Evolutionary conservation across 768 basidiomycete genomes (phyloP), one percentile per base, ranked within the genome.

Genomic region (Clitopilus passeckerianus): DNA sequence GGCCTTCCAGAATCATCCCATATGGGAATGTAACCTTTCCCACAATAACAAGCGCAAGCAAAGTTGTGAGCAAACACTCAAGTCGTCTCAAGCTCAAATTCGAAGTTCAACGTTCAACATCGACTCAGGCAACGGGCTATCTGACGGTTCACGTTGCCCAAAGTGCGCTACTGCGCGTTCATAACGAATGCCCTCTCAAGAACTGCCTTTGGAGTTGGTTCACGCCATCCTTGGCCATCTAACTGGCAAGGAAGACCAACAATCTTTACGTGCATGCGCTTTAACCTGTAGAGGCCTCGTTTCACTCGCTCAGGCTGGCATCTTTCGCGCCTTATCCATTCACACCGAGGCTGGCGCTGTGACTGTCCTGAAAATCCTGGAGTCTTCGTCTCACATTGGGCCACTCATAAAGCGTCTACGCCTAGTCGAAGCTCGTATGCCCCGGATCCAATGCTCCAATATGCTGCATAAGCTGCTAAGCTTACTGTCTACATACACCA

Each of bases 401-500:
- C 18, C 35, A 33, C 60, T 59, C 18, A 56, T 64, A 59, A 60
- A 59, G 37, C 57, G 56, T 37, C 35, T 64, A n/a, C 18, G 53
- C 23, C 27, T 62, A 18, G 18, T 30, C 14, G 61, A 64, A 24
- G 46, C 57, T 53, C 56, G 56, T 16, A 57, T 14, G 35, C 63
- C 61, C 41, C 62, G 63, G 63, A 62, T 64, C 37, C 63, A 60
- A 33, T 18, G 18, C 56, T 57, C 50, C 1, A 33, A 60, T 24
- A 35, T 41, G 50, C 53, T 61, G 9, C 58, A 59, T 18, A 34
- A 10, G 15, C 52, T 55, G n/a, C 54, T 62, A 8, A 33, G 43
- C 35, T 24, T 60, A 7, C 53, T 64, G 55, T 59, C 59, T 30
- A 52, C 63, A 34, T 43, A 53, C 53, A 34, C 50, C 56, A 16